phyloP scores from a whole-genome alignment of 352 stramenopile genomes.

The Phytopythium mirpurense region DNA sequence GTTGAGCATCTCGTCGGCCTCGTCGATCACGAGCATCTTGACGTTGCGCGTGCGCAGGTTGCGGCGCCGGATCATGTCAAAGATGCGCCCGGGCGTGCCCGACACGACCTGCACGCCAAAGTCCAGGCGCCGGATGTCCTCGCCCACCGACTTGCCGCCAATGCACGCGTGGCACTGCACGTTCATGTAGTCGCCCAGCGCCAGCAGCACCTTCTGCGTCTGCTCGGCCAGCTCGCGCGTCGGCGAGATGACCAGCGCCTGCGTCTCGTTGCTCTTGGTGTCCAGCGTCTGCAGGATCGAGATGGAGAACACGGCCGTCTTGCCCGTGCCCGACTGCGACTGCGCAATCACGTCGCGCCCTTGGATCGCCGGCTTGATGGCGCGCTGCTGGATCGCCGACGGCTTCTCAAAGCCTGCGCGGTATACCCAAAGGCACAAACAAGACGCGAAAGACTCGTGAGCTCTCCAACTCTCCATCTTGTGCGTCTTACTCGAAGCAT shows the following conservation, averaged over 20 bases:
- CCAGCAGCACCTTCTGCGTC: conserved; percentile 97
- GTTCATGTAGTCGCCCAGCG: conserved; percentile 95
- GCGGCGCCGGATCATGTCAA: conserved; percentile 99
- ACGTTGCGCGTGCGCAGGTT: conserved; percentile 93
- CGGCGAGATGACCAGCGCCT: conserved; percentile 98
- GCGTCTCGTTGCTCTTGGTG: conserved; percentile 92
- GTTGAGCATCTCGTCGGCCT: conserved; percentile 99
- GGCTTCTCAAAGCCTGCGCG: conserved; percentile 99
- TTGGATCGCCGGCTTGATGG: conserved; percentile 96
- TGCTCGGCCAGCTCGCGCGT: conserved; percentile 99
- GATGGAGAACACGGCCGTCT: conserved; percentile 99
- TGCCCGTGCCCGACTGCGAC: conserved; percentile 98
- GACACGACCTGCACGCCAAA: conserved; percentile 98
- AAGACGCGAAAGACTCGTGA: no score
- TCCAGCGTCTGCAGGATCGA: conserved; percentile 98
- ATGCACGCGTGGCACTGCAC: conserved; percentile 98
- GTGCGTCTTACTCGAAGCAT: no score
- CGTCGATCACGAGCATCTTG: conserved; percentile 98
- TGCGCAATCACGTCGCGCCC: conserved; percentile 98
- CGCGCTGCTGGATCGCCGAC: conserved; percentile 98
- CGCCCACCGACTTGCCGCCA: conserved; percentile 96
- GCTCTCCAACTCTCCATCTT: no score
- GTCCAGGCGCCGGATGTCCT: conserved; percentile 98
- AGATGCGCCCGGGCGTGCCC: conserved; percentile 97
- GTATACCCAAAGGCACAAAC: no score